These are phyloP conservation scores for Dujonia santamariae DNA, from an alignment of 1,139 yeast genomes.

Conservation along the genomic window DNA sequence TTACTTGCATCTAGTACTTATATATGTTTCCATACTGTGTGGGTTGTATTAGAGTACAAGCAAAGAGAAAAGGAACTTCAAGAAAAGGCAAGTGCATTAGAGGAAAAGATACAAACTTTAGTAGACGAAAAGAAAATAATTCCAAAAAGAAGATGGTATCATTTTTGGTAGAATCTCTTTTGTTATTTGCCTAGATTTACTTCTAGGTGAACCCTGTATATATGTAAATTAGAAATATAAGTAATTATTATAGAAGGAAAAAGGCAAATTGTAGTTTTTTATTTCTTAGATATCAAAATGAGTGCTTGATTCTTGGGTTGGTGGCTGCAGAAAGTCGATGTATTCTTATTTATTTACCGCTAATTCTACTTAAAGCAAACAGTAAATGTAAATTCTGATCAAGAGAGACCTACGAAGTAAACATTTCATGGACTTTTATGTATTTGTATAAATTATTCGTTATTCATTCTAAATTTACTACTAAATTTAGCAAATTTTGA, in stretches of 20 bases:
- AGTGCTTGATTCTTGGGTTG: too few relatives aligned
- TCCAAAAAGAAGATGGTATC: conserved; percentile 20
- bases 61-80: conserved; percentile 25
- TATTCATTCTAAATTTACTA: conserved; percentile 22
- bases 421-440: not conserved
- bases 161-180: too few relatives aligned
- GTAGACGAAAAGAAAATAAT: conserved; percentile 27
- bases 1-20: conserved; percentile 41
- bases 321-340: too few relatives aligned
- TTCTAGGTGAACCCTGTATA: too few relatives aligned
- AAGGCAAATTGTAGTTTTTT: too few relatives aligned
- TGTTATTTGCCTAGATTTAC: too few relatives aligned
- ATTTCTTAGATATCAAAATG: too few relatives aligned
- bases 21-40: conserved; percentile 32
- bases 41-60: conserved; percentile 31
- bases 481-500: conserved; percentile 44
- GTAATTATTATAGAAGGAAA: too few relatives aligned
- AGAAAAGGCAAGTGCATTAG: conserved; percentile 24
- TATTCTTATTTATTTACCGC: too few relatives aligned
- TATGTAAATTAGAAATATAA: too few relatives aligned
- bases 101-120: conserved; percentile 27
- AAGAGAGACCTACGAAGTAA: not conserved
- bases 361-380: too few relatives aligned
- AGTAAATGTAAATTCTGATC: too few relatives aligned
- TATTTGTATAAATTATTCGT: not conserved